Base-by-base conservation (phyloP, 2,329 filamentous ascomycete species). In the Beauveria medogensis region DNA sequence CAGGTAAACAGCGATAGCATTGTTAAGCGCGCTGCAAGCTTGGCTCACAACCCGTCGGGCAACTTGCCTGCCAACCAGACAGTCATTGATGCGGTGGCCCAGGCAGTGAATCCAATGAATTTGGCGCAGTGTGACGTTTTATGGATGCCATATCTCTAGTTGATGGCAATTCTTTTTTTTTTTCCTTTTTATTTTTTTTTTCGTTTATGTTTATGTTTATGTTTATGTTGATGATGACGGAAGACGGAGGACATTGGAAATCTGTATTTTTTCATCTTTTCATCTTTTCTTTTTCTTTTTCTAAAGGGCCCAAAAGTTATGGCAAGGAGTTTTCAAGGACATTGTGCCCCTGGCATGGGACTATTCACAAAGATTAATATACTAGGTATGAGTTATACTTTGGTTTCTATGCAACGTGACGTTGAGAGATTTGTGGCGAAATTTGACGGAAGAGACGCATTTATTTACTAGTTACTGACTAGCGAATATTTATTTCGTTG, bases 61-160 rank as follows among this genome's bases (percentile, higher is more conserved):
- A 93, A 92, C 70, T 76, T 99, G 67, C 94, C 94, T 7, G 93
- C 93, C 26, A 96, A 96, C 74, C 94, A 99, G 80, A 97, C 93
- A 46, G 91, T 96, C 34, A 93, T 99, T 69, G 94, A 99, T 75
- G 77, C 95, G 64, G 89, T 99, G 64, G 90, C 90, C n/a, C 89
- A 88, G 77, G 92, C 93, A 1, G 92, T 96, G 18, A 95, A 96
- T 75, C 94, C 94, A 1, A 86, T 90, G 77, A 92, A 94, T 72
- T 74, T 99, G 74, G 88, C 89, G 50, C 84, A 90, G 74, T 92
- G 90, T 69, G 94, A 99, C 79, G 87, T 92, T 62, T 77, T 99
- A 68, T 99, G 94, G 92, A 97, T 97, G 93, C 88, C 91, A 26
- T 99, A 96, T 78, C 78, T 97, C 70, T 97, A 80, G 63, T 30